Conservation (phyloP, 106 monocot genomes). For the Dendrobium nobile region DNA sequence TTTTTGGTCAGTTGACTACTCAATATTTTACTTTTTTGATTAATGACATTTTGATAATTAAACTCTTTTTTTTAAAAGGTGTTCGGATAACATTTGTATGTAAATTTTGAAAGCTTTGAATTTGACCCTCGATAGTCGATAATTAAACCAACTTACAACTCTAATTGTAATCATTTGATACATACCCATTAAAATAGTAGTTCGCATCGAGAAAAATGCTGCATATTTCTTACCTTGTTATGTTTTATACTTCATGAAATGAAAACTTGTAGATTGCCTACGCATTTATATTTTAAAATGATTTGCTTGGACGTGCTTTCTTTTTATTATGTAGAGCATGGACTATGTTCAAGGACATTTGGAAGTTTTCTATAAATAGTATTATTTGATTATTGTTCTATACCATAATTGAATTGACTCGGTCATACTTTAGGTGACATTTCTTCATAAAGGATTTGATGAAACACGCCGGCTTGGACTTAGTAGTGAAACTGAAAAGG, state of each 20-base stretch:
- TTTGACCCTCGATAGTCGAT: background rate
- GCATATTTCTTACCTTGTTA: background rate
- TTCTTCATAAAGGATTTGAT: conserved; percentile 94
- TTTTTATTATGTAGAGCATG: background rate
- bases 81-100: background rate
- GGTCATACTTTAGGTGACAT: conserved; percentile 50
- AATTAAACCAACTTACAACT: background rate
- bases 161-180: background rate
- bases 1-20: background rate
- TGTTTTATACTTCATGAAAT: background rate
- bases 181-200: background rate
- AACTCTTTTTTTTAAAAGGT: background rate
- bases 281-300: background rate
- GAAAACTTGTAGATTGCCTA: background rate
- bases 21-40: background rate
- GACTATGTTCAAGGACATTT: background rate
- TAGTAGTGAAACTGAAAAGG: conserved; percentile 83
- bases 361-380: background rate
- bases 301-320: background rate
- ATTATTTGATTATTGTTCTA: background rate
- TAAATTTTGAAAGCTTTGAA: background rate
- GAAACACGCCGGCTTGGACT: conserved; percentile 95
- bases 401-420: background rate
- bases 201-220: background rate
- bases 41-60: background rate